These are phyloP conservation scores for Annona cherimola DNA, from an alignment of 164 flowering plant genomes.

Conservation along the genomic window DNA sequence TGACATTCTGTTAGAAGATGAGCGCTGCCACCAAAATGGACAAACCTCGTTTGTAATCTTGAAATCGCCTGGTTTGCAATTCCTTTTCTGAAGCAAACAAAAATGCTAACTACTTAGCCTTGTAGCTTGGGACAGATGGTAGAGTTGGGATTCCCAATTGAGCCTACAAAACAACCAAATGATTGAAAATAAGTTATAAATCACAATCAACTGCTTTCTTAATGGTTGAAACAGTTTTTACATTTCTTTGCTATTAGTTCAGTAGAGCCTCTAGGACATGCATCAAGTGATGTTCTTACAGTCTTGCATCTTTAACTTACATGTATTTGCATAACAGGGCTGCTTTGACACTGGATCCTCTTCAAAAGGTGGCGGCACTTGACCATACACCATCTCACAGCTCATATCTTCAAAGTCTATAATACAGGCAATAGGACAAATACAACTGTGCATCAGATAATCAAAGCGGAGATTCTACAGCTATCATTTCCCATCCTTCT, in stretches of 20 bases:
- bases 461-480: neutral
- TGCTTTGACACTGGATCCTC: conserved; percentile 74
- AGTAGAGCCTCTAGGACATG: neutral
- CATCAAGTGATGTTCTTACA: neutral
- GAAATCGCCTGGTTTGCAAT: neutral
- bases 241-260: neutral
- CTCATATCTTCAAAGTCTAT: conserved; percentile 99
- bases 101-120: conserved; percentile 26
- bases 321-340: conserved; percentile 58
- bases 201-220: too few relatives aligned
- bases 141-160: conserved; percentile 58
- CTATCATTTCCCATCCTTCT: too few relatives aligned
- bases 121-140: conserved; percentile 60
- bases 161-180: conserved; percentile 39
- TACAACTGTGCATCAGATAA: neutral
- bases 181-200: too few relatives aligned
- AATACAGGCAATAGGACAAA: neutral
- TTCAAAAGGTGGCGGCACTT: conserved; percentile 75
- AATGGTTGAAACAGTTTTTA: neutral
- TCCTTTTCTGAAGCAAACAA: neutral
- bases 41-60: neutral
- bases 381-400: conserved; percentile 93
- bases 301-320: conserved; percentile 34
- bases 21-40: neutral
- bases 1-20: too few relatives aligned